Conservation (phyloP, 2,329 filamentous ascomycete species). For the Pseudocercospora pini-densiflorae region DNA sequence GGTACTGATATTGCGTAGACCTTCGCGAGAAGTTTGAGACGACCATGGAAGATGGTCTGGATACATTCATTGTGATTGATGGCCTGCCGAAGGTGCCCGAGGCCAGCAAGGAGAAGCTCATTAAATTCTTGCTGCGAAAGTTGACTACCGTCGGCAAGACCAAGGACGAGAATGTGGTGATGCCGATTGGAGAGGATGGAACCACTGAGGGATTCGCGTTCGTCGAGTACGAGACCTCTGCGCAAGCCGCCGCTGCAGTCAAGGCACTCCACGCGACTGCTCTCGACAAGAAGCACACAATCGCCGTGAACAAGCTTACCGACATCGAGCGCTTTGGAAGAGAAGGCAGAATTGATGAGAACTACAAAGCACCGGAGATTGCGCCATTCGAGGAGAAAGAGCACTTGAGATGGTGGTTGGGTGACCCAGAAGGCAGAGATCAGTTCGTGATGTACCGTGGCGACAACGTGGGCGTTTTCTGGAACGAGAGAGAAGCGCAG, state of each 20-base stretch:
- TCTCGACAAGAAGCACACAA: constrained; percentile 95
- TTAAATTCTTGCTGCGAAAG: constrained; percentile 96
- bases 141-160: constrained; percentile 83
- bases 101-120: constrained; percentile 89
- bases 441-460: constrained; percentile 95
- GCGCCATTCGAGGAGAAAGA: constrained; percentile 89
- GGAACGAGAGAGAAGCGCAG: constrained; percentile 94
- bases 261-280: constrained; percentile 84
- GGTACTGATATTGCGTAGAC: constrained; percentile 56
- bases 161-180: constrained; percentile 84
- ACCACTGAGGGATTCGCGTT: constrained; percentile 93
- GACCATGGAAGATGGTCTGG: constrained; percentile 91
- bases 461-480: constrained; percentile 92
- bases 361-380: constrained; percentile 81
- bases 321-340: constrained; percentile 96
- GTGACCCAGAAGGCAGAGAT: constrained; percentile 85
- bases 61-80: constrained; percentile 95
- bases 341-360: constrained; percentile 90
- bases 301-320: constrained; percentile 96
- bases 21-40: constrained; percentile 94
- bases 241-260: constrained; percentile 86
- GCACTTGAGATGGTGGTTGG: constrained; percentile 91
- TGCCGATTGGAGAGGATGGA: constrained; percentile 88
- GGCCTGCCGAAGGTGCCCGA: constrained; percentile 87
- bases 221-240: constrained; percentile 90